phyloP scores from a whole-genome alignment of 73 alveolate species.

The Paramecium sonneborni region DNA sequence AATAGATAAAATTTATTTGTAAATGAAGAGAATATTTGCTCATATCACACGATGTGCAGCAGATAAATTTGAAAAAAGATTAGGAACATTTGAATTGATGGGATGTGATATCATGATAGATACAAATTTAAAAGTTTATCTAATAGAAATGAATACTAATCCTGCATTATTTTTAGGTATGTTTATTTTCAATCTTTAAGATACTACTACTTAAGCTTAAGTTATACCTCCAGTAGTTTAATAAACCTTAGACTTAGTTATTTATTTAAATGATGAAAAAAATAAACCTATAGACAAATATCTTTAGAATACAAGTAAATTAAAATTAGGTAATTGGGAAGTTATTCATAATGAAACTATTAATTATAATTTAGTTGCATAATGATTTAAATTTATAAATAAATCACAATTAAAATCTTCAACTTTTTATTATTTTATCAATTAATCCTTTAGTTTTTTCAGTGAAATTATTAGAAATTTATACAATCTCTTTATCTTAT shows the following conservation, averaged over 20 bases:
- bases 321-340: constrained; percentile 29
- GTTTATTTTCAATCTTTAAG: not conserved
- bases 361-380: not conserved
- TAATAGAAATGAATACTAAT: constrained; percentile 63
- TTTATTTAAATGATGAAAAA: not conserved
- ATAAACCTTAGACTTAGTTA: constrained; percentile 6
- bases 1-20: constrained; percentile 30
- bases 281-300: constrained; percentile 29
- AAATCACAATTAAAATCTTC: not conserved
- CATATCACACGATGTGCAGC: constrained; percentile 60
- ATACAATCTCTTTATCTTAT: not conserved
- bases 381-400: not conserved
- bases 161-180: constrained; percentile 66
- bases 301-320: not conserved
- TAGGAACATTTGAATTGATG: constrained; percentile 63
- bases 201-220: constrained; percentile 21
- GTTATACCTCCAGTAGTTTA: constrained; percentile 51
- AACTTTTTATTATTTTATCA: not conserved
- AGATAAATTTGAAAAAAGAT: constrained; percentile 60
- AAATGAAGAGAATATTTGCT: constrained; percentile 54
- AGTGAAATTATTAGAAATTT: not conserved
- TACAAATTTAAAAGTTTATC: constrained; percentile 54
- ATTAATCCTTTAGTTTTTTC: not conserved
- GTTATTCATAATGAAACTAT: constrained; percentile 13
- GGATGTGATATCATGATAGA: constrained; percentile 70